Evolutionary conservation across 768 basidiomycete genomes (phyloP), one percentile per base, ranked within the genome.

Genomic region (Trametopsis cervina): DNA sequence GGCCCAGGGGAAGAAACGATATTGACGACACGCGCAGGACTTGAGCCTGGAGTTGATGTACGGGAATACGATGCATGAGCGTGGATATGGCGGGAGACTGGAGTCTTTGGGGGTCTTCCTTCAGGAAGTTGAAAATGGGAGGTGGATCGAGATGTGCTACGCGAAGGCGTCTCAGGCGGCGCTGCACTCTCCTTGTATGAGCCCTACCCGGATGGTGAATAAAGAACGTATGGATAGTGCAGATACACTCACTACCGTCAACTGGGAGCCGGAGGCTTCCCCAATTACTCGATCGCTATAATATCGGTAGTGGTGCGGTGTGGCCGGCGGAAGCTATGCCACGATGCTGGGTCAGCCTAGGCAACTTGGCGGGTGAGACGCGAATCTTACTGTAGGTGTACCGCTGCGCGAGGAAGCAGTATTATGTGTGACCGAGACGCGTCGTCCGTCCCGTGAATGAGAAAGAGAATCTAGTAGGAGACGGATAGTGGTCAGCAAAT

Each of bases 1-100:
- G 84, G 85, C 0, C 84, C 86, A 3, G 87, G 87, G 7, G 87
- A 89, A n/a, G 87, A 89, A 22, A 89, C 87, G n/a, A 83, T 64
- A 58, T 89, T 85, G 20, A 86, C 73, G 25, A 78, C 65, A 17
- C 74, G 73, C 44, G 67, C 63, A 5, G 86, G 85, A 44, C 84
- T 85, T 23, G 78, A 80, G 12, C 75, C 63, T 12, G 85, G 85
- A 13, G 86, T 83, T 18, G 72, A 67, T 17, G 71, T 62, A 26
- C 73, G 75, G 18, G 82, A 78, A 6, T 83, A 86, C 36, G 83
- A 83, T 12, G 78, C 71, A 40, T 75, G 80, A 75, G 77, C 40
- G 74, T 69, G 52, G 65, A 52, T 49, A n/a, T 46, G 43, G 25
- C 49, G 55, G 10, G 44, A 44, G n/a, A 54, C 52, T 4, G 59